Percentiles rank a stretch among this genome's conserved stretches.
Conservation (phyloP, 2,329 filamentous ascomycete genomes). For the Thermothelomyces thermophilus region DNA sequence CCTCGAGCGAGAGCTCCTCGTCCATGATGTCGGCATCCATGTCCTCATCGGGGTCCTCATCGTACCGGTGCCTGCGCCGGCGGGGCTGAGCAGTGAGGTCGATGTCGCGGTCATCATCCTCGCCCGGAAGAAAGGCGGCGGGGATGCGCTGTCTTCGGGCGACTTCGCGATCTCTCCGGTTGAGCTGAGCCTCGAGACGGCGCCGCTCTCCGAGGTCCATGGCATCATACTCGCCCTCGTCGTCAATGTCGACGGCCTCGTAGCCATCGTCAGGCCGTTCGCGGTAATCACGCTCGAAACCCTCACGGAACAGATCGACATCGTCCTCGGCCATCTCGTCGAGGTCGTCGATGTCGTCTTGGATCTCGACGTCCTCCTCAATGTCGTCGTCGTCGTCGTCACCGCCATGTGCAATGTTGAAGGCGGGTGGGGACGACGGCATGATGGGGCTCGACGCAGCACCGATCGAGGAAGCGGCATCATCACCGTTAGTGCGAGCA, state of each 20-base stretch:
- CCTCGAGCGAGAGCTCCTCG: slow-evolving; percentile 87
- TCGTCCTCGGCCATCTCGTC: slow-evolving; percentile 79
- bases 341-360: slow-evolving; percentile 68
- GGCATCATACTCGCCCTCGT: slow-evolving; percentile 67
- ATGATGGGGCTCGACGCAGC: slow-evolving; percentile 52
- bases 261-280: slow-evolving; percentile 65
- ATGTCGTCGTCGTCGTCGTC: slow-evolving; percentile 68
- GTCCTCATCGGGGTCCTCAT: slow-evolving; percentile 88
- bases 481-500: slow-evolving; percentile 45
- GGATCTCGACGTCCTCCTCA: slow-evolving; percentile 64
- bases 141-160: slow-evolving; percentile 61
- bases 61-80: slow-evolving; percentile 80
- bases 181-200: slow-evolving; percentile 64
- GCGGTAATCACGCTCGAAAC: slow-evolving; percentile 65
- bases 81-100: slow-evolving; percentile 82
- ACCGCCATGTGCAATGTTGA: slow-evolving; percentile 57
- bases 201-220: slow-evolving; percentile 61
- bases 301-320: slow-evolving; percentile 69
- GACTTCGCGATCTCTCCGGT: slow-evolving; percentile 66
- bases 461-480: slow-evolving; percentile 45
- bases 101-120: slow-evolving; percentile 77
- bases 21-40: slow-evolving; percentile 94
- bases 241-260: slow-evolving; percentile 65
- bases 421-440: slow-evolving; percentile 59
- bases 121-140: slow-evolving; percentile 67